Percentiles rank a stretch among this genome's conserved stretches.
These are phyloP conservation scores for Toxicodendron radicans DNA, from an alignment of 345 rosid species.

Conservation along the genomic window DNA sequence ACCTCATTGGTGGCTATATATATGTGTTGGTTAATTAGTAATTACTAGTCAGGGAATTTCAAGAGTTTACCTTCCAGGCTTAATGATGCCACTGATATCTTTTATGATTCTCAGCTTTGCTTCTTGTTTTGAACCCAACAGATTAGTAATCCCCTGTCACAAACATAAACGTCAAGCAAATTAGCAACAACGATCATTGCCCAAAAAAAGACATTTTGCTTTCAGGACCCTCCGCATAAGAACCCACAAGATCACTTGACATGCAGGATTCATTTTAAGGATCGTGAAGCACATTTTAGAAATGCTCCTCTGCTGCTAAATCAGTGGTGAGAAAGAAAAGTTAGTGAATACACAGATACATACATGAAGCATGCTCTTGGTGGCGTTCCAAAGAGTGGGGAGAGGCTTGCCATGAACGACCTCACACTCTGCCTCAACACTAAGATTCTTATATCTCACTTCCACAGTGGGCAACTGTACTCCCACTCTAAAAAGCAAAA, in stretches of 20 bases:
- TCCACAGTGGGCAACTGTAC: slow-evolving; percentile 41
- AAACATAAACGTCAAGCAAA: not conserved
- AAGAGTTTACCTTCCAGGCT: slow-evolving; percentile 20
- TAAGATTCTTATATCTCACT: slow-evolving; percentile 39
- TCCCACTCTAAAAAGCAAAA: slow-evolving; percentile 39
- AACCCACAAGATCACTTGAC: not conserved
- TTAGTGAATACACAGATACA: not conserved
- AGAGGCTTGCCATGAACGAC: slow-evolving; percentile 44
- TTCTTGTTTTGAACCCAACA: slow-evolving; percentile 14
- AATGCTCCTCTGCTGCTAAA: no score
- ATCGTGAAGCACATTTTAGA: no score
- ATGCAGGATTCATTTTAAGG: not conserved
- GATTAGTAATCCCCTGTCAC: slow-evolving; percentile 13
- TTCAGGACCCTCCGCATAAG: not conserved
- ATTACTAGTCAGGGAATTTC: not conserved
- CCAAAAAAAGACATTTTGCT: not conserved
- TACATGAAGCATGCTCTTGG: slow-evolving; percentile 29
- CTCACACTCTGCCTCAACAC: slow-evolving; percentile 42
- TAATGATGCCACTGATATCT: slow-evolving; percentile 23
- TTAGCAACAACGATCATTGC: no score
- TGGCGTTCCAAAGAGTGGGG: slow-evolving; percentile 47
- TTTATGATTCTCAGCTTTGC: slow-evolving; percentile 19
- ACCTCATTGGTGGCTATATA: not conserved
- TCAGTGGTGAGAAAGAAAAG: no score
- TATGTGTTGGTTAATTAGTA: not conserved